Conservation (phyloP, 2,329 filamentous ascomycete genomes). For the Aspergillus sojae region DNA sequence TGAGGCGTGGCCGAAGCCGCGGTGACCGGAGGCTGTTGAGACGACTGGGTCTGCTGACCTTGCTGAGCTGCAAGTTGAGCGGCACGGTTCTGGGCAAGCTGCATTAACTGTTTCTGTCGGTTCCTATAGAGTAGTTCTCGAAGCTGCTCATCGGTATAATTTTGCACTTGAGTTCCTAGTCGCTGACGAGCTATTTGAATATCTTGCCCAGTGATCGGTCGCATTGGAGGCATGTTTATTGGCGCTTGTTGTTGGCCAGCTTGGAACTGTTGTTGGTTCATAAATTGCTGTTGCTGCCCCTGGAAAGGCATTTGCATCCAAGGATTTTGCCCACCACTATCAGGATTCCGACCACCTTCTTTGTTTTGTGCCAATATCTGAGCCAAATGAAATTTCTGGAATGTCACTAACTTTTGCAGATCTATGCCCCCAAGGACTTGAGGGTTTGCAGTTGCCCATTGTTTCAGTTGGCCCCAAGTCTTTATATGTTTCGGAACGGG, state of each 20-base stretch:
- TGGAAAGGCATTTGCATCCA: conserved; percentile 28
- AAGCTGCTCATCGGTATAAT: conserved; percentile 48
- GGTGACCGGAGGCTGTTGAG: conserved; percentile 26
- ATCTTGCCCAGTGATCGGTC: conserved; percentile 39
- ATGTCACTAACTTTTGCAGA: conserved; percentile 41
- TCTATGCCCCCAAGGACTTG: conserved; percentile 45
- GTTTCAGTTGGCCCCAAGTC: conserved; percentile 61
- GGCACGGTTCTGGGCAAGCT: conserved; percentile 34
- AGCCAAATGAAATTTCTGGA: conserved; percentile 50
- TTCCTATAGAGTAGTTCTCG: conserved; percentile 38
- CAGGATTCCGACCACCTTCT: conserved; percentile 24
- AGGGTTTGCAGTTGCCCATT: conserved; percentile 53
- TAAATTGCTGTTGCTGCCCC: conserved; percentile 31
- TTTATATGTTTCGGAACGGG: conserved; percentile 54
- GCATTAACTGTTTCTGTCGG: conserved; percentile 40
- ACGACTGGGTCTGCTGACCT: conserved; percentile 28
- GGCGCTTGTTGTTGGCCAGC: conserved; percentile 31
- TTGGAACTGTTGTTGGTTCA: conserved; percentile 32
- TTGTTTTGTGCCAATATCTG: conserved; percentile 39
- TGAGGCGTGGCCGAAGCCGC: conserved; percentile 28
- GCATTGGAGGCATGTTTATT: conserved; percentile 33
- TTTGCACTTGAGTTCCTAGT: conserved; percentile 36
- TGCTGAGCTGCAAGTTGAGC: conserved; percentile 27
- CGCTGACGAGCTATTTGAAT: conserved; percentile 40
- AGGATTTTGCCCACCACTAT: conserved; percentile 27